Evolutionary conservation across 495 filamentous ascomycete species (phyloP), one percentile per base, ranked within the genome.

Genomic region (Aspergillus ellipticus): DNA sequence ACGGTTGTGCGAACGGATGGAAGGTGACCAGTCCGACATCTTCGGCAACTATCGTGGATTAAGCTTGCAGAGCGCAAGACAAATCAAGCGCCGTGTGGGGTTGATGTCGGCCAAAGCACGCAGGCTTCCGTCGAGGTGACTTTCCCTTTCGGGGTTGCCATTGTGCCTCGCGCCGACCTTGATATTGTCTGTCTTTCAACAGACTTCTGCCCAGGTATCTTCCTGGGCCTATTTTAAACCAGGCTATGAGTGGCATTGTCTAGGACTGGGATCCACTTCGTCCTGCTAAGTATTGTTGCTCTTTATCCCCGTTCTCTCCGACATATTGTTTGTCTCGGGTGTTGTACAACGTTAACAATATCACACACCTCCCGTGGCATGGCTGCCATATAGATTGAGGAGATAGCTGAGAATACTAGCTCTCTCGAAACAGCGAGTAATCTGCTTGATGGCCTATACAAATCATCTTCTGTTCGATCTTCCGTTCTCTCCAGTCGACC

Each of bases 291-390:
- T 29, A 71, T 71, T 69, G 66, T 60, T 56, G 49, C 49, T 42
- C 31, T 35, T 42, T n/a, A 45, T 43, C 6, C 20, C 15, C 31
- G 33, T 15, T 39, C 42, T 8, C 28, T 55, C 11, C 24, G 33
- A 28, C 24, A 26, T 53, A 60, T 60, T 60, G 58, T 60, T 53
- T 60, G 67, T 72, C 52, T 70, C 62, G 54, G 56, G 56, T 56
- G 59, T 64, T 62, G 59, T 54, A 63, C 52, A n/a, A 60, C 57
- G 53, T 20, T 11, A 16, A 49, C 29, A 35, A 29, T 41, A n/a
- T 51, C 22, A 37, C 28, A 33, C 13, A n/a, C n/a, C 35, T n/a
- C 3, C 33, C 35, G 13, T 39, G 35, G 35, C 35, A 15, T n/a
- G n/a, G 35, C 13, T 37, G 13, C 11, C 33, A 37, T 10, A 37